Percentiles rank a stretch among this genome's conserved stretches.
These are phyloP conservation scores for Akebia trifoliata DNA, from an alignment of 164 flowering plant genomes.

Conservation along the genomic window DNA sequence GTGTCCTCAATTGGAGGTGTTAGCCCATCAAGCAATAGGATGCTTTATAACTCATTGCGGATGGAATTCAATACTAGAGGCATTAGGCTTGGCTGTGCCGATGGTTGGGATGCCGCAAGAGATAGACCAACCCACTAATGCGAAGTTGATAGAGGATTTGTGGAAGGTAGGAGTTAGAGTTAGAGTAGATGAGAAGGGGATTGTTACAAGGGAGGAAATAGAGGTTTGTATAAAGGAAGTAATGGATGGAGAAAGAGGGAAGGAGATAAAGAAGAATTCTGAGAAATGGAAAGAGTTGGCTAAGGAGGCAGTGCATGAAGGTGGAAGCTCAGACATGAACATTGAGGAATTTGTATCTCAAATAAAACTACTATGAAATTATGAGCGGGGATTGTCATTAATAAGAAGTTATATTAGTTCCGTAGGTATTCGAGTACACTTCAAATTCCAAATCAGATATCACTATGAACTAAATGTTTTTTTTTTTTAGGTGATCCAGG, in stretches of 20 bases:
- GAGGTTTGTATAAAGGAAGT: slow-evolving; percentile 1
- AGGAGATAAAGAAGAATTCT: slow-evolving; percentile 9
- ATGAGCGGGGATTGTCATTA: no score
- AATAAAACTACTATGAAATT: no score
- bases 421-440: no score
- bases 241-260: slow-evolving; percentile 9
- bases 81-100: slow-evolving; percentile 15
- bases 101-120: slow-evolving; percentile 10
- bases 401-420: no score
- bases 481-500: no score
- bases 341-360: slow-evolving; percentile 15
- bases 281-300: slow-evolving; percentile 5
- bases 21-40: slow-evolving; percentile 16
- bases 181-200: slow-evolving; percentile 6
- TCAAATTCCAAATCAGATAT: no score
- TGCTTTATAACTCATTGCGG: slow-evolving; percentile 30
- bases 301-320: slow-evolving; percentile 6
- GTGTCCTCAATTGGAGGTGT: slow-evolving; percentile 22
- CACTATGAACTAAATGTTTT: no score
- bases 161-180: slow-evolving; percentile 8
- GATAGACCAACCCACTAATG: slow-evolving; percentile 11
- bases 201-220: slow-evolving; percentile 9
- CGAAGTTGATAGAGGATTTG: slow-evolving; percentile 1
- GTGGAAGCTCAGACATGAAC: slow-evolving; percentile 11
- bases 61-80: slow-evolving; percentile 20